Percentiles rank a stretch among this genome's conserved stretches.
These are phyloP conservation scores for Wakefieldia striispora DNA, from an alignment of 768 basidiomycete species.

Conservation along the genomic window DNA sequence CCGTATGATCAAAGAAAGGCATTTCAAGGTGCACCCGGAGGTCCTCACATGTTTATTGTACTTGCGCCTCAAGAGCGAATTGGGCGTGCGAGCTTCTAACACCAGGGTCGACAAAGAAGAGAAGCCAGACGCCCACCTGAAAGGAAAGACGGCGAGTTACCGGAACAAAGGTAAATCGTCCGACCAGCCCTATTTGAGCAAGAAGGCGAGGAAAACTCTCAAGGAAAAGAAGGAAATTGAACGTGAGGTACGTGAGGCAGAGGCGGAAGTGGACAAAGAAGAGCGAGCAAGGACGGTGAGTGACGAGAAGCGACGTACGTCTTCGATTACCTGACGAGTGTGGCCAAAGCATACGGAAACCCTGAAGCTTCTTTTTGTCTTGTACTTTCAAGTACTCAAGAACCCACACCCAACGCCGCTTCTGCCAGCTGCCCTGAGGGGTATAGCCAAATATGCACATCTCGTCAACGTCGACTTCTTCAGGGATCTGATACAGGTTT, in stretches of 20 bases:
- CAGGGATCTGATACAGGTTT: constrained; percentile 85
- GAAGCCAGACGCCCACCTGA: constrained; percentile 27
- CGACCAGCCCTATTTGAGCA: constrained; percentile 78
- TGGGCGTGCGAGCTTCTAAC: constrained; percentile 75
- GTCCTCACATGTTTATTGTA: constrained; percentile 82
- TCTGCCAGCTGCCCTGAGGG: constrained; percentile 83
- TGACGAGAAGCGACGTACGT: constrained; percentile 18
- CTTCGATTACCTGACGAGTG: constrained; percentile 18
- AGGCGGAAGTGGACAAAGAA: constrained; percentile 90
- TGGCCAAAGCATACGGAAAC: constrained; percentile 89
- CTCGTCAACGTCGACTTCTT: constrained; percentile 99
- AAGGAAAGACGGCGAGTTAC: constrained; percentile 39
- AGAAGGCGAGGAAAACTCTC: constrained; percentile 81
- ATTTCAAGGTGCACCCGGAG: constrained; percentile 86
- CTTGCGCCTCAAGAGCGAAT: constrained; percentile 83
- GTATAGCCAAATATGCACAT: constrained; percentile 91
- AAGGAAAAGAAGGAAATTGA: constrained; percentile 90
- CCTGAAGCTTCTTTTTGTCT: constrained; percentile 91
- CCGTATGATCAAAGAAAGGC: constrained; percentile 92
- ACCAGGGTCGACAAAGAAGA: constrained; percentile 59
- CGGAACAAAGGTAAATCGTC: constrained; percentile 56
- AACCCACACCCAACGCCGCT: constrained; percentile 74
- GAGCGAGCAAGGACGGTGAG: constrained; percentile 80
- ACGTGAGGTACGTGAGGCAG: constrained; percentile 91
- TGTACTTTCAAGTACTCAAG: constrained; percentile 96